Percentiles rank a stretch among this genome's conserved stretches.
Conservation (phyloP, 148 eudicot genomes). For the Oxyria digyna region DNA sequence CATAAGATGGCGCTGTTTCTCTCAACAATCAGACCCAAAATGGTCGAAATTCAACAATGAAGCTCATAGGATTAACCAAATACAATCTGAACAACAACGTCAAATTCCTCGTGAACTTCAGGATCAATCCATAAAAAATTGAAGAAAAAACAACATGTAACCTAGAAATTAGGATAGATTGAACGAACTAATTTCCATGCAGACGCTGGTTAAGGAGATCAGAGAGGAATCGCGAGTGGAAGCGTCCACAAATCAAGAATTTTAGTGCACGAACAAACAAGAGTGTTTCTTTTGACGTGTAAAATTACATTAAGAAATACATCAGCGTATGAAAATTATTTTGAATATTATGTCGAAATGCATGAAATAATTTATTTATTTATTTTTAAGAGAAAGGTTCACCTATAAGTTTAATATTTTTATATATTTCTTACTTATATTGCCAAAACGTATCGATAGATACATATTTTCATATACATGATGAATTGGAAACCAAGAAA, state of each 20-base stretch:
- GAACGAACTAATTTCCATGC: neutral
- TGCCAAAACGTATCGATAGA: no score
- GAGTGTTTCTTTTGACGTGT: no score
- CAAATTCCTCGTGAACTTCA: neutral
- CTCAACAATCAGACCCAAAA: conserved; percentile 44
- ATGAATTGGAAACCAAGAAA: no score
- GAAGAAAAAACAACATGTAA: neutral
- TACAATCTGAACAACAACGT: neutral
- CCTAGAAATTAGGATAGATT: neutral
- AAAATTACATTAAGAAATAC: no score
- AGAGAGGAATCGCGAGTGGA: neutral
- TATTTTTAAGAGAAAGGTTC: no score
- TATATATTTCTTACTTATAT: no score
- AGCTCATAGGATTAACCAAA: neutral
- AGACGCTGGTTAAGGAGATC: neutral
- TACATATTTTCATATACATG: no score
- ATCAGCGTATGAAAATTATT: no score
- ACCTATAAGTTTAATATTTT: no score
- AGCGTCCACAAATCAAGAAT: neutral
- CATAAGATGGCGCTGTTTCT: conserved; percentile 71
- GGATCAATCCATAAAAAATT: neutral
- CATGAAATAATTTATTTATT: no score
- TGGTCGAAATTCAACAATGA: conserved; percentile 15
- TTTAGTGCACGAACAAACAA: no score
- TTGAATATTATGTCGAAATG: no score